Percentiles rank a stretch among this genome's conserved stretches.
Evolutionary conservation across 306 rosid genomes (phyloP).

Genomic region (Abrus pulchellus): DNA sequence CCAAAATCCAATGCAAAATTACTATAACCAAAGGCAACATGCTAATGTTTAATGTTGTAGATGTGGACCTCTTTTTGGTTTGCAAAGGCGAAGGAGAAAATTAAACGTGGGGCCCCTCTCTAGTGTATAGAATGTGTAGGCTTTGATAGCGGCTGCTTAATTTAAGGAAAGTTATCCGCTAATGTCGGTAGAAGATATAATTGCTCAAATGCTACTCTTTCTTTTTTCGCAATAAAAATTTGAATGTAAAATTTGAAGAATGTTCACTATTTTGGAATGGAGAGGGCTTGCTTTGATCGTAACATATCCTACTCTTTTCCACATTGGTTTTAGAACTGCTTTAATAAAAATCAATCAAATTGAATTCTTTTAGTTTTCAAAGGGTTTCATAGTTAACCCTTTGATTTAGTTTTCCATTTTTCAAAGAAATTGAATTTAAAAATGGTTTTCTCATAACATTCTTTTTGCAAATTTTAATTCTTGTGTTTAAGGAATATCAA

Average conservation of each 20-base stretch:
- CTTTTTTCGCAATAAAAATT: background rate
- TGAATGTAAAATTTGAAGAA: background rate
- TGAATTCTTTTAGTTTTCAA: too few relatives aligned
- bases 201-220: background rate
- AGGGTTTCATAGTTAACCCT: too few relatives aligned
- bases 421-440: too few relatives aligned
- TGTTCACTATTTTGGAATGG: background rate
- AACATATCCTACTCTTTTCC: too few relatives aligned
- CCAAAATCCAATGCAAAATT: background rate
- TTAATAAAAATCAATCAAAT: too few relatives aligned
- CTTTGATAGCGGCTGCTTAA: conserved; percentile 37
- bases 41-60: background rate
- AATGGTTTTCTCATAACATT: too few relatives aligned
- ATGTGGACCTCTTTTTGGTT: background rate
- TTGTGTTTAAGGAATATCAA: background rate
- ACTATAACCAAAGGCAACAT: background rate
- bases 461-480: background rate
- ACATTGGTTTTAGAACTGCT: too few relatives aligned
- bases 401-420: too few relatives aligned
- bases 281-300: background rate
- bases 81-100: background rate
- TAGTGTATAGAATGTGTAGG: background rate
- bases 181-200: conserved; percentile 35
- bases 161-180: conserved; percentile 31
- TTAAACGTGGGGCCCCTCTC: conserved; percentile 34